phyloP scores from a whole-genome alignment of 345 rosid species.

The Citrus mangshanensis region DNA sequence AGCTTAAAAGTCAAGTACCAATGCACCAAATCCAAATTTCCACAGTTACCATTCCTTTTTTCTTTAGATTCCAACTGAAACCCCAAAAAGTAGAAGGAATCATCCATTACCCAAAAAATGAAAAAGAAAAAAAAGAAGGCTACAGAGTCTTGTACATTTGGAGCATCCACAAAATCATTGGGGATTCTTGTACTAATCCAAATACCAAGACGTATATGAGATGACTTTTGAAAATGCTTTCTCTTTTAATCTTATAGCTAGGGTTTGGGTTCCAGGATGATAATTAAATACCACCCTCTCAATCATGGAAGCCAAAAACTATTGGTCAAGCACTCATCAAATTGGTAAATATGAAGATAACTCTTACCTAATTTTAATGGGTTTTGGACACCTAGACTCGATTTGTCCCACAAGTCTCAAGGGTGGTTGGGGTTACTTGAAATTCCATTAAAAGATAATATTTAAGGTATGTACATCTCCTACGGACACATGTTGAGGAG shows the following conservation, averaged over 20 bases:
- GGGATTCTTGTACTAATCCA: background rate
- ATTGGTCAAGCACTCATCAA: background rate
- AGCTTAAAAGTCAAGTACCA: background rate
- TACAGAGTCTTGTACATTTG: background rate
- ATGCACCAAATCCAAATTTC: background rate
- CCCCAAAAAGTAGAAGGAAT: background rate
- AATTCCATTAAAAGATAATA: background rate
- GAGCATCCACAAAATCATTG: background rate
- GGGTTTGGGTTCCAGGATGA: slow-evolving; percentile 1
- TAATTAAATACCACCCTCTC: slow-evolving; percentile 9
- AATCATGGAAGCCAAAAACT: background rate
- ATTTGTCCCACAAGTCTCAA: background rate
- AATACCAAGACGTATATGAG: background rate
- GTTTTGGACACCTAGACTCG: slow-evolving; percentile 2
- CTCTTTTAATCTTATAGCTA: background rate
- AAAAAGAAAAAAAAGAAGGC: background rate
- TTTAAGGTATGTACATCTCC: background rate
- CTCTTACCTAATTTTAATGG: background rate
- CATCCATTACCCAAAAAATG: background rate
- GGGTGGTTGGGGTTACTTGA: background rate
- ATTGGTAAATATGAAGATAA: background rate
- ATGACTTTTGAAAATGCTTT: background rate
- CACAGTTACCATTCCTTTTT: no score
- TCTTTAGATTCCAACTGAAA: background rate
- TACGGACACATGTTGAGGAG: background rate